phyloP scores from a whole-genome alignment of 2,329 filamentous ascomycete species.

The Rugonectria rugulosa region DNA sequence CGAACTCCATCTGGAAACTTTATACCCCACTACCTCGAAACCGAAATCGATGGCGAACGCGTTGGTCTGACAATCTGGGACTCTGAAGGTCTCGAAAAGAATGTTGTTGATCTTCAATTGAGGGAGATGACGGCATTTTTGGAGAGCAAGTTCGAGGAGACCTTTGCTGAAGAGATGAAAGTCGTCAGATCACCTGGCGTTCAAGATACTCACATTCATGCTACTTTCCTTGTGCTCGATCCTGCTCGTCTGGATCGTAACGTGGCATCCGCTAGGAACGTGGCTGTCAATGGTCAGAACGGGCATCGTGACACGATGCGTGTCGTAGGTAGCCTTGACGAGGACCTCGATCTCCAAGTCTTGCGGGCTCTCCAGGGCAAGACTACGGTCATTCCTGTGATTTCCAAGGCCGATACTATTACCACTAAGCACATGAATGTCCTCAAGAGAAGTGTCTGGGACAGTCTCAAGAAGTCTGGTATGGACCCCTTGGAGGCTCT shows the following conservation, averaged over 20 bases:
- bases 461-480: slow-evolving; percentile 83
- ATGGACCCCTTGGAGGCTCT: slow-evolving; percentile 89
- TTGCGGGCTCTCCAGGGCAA: slow-evolving; percentile 88
- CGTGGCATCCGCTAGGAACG: slow-evolving; percentile 70
- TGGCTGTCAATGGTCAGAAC: slow-evolving; percentile 59
- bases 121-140: slow-evolving; percentile 91
- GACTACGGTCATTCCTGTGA: slow-evolving; percentile 93
- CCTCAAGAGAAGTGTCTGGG: slow-evolving; percentile 90
- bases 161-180: slow-evolving; percentile 97
- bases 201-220: slow-evolving; percentile 97
- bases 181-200: slow-evolving; percentile 91
- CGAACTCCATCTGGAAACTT: slow-evolving; percentile 73
- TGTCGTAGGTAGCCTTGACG: slow-evolving; percentile 76
- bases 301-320: slow-evolving; percentile 53
- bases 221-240: slow-evolving; percentile 90
- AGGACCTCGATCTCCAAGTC: slow-evolving; percentile 89
- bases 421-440: slow-evolving; percentile 94
- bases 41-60: slow-evolving; percentile 90
- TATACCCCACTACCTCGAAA: slow-evolving; percentile 88
- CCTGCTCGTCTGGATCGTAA: slow-evolving; percentile 86
- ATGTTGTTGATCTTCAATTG: slow-evolving; percentile 91
- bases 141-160: slow-evolving; percentile 98
- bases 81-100: slow-evolving; percentile 93
- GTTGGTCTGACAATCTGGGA: slow-evolving; percentile 96
- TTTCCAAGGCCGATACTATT: slow-evolving; percentile 96